Evolutionary conservation across 768 basidiomycete genomes (phyloP), one percentile per base, ranked within the genome.

Genomic region (Boletus sp.): DNA sequence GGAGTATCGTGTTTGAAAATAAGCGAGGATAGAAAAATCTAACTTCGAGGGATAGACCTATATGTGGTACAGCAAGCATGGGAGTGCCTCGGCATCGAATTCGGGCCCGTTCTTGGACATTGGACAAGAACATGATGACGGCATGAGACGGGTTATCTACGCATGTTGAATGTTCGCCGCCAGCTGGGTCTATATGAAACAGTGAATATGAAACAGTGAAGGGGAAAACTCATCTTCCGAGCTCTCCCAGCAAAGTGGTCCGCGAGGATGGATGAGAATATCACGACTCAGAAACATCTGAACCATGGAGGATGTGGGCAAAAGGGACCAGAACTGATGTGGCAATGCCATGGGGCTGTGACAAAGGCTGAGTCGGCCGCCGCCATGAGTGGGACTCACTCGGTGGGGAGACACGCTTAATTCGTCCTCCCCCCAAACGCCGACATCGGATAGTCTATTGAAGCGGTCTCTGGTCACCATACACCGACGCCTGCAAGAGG

Each of bases 1-100:
- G 19, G 11, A 32, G 42, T 7, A 29, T 38, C 52, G 19, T n/a
- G 27, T 39, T 33, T 34, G 44, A 44, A 19, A 29, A 42, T n/a
- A 54, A 44, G 17, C 44, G 54, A 38, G 52, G 47, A 42, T 48
- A 51, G 37, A 47, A 23, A 39, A 34, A 35, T 25, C 42, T 37
- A 40, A 37, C n/a, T 15, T 51, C 14, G 14, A 47, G 34, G 43
- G 53, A 17, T 19, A 51, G 35, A 41, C 25, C 53, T 54, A 41
- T 60, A 57, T 60, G 53, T 55, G 51, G 43, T n/a, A 29, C 27
- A 27, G 23, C 11, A 19, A 55, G 50, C 58, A 54, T 65, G 64
- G 57, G 56, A 66, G 55, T 23, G 50, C 10, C 50, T 51, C 32
- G 29, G 46, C 52, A 38, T 43, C 23, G 37, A 34, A 38, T n/a